These are phyloP conservation scores for Oryza longistaminata DNA, from an alignment of 176 grass and related monocot genomes.

Conservation along the genomic window DNA sequence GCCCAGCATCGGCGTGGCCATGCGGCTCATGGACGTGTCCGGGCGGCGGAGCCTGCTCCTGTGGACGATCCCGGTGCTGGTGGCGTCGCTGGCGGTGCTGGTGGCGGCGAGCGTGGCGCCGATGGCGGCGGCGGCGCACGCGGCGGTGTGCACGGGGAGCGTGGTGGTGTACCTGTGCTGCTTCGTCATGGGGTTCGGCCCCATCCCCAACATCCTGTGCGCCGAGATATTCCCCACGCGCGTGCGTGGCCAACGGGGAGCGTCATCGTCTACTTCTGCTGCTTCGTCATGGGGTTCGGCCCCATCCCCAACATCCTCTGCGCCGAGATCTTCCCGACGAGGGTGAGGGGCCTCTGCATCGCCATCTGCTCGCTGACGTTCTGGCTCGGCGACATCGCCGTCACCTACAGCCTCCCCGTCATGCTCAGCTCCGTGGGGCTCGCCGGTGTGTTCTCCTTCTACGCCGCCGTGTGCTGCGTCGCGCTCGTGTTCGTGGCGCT, in stretches of 20 bases:
- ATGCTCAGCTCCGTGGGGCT: slow-evolving; percentile 67
- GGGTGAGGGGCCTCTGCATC: slow-evolving; percentile 71
- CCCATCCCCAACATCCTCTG: slow-evolving; percentile 90
- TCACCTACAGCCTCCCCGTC: slow-evolving; percentile 71
- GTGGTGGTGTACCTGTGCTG: slow-evolving; percentile 79
- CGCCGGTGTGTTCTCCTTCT: slow-evolving; percentile 58
- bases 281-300: slow-evolving; percentile 89
- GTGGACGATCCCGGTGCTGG: slow-evolving; percentile 52
- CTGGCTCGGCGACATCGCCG: slow-evolving; percentile 81
- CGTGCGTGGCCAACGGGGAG: slow-evolving; percentile 64
- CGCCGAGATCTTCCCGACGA: slow-evolving; percentile 83
- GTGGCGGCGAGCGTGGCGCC: slow-evolving; percentile 51
- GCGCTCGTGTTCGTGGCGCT: slow-evolving; percentile 70
- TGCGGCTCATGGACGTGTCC: slow-evolving; percentile 92
- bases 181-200: slow-evolving; percentile 92
- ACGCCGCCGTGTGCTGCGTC: slow-evolving; percentile 63
- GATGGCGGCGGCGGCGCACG: slow-evolving; percentile 53
- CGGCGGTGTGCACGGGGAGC: slow-evolving; percentile 58
- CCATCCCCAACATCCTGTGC: slow-evolving; percentile 85
- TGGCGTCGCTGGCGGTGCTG: slow-evolving; percentile 44
- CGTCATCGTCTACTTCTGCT: slow-evolving; percentile 76
- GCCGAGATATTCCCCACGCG: slow-evolving; percentile 87
- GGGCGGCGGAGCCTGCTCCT: slow-evolving; percentile 77
- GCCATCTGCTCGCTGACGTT: slow-evolving; percentile 86
- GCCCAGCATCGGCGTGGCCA: slow-evolving; percentile 73